Conservation (phyloP, 768 basidiomycete species). For the Gloeostereum incarnatum region DNA sequence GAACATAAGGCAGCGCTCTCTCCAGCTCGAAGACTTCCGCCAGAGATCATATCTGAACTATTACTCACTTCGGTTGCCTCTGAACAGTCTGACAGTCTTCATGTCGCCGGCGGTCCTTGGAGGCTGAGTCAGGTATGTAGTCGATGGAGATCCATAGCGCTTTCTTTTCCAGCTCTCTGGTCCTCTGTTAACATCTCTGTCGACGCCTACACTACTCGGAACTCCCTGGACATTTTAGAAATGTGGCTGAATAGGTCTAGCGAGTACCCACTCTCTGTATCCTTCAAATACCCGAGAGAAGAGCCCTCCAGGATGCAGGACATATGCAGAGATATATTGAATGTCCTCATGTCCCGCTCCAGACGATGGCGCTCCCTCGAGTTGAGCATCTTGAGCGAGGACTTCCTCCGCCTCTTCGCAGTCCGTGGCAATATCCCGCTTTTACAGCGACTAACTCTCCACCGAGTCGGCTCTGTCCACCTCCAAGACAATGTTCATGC, state of each 20-base stretch:
- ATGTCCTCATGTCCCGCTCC: not conserved
- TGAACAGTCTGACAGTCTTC: not conserved
- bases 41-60: conserved; percentile 4
- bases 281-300: not conserved
- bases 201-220: not conserved
- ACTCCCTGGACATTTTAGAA: not conserved
- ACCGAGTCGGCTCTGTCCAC: not conserved
- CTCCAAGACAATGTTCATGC: not conserved
- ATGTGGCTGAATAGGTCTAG: not conserved
- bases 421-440: not conserved
- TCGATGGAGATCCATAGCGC: conserved; percentile 1
- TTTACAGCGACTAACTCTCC: conserved; percentile 1
- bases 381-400: not conserved
- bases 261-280: not conserved
- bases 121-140: conserved; percentile 5
- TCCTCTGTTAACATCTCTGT: not conserved
- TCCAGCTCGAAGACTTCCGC: not conserved
- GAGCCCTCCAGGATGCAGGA: not conserved
- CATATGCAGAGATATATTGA: not conserved
- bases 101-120: conserved; percentile 3
- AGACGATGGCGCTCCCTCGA: conserved; percentile 4
- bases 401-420: not conserved
- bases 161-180: conserved; percentile 3
- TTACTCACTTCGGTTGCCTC: not conserved
- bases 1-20: conserved; percentile 1